Evolutionary conservation across 1,284 basidiomycete genomes (phyloP).

Genomic region (Fomes fomentarius): DNA sequence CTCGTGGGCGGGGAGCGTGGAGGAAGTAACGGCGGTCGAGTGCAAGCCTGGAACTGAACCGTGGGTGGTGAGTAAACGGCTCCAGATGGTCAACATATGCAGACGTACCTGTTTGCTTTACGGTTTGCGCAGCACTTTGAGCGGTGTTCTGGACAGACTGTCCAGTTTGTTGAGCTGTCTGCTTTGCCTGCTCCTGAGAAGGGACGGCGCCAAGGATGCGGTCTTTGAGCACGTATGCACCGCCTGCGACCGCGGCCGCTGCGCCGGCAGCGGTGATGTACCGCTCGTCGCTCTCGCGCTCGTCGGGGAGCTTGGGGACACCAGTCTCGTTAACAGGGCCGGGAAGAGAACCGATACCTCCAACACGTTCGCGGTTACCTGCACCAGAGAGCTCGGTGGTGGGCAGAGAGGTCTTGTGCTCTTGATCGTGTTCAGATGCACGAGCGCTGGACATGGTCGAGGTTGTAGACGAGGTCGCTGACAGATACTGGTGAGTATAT

Average conservation of each 20-base stretch:
- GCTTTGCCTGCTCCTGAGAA: neutral
- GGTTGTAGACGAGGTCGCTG: constrained; percentile 12
- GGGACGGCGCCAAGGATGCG: neutral
- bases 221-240: constrained; percentile 17
- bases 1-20: constrained; percentile 26
- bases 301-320: constrained; percentile 46
- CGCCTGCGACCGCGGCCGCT: constrained; percentile 10
- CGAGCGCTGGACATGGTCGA: constrained; percentile 21
- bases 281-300: constrained; percentile 23
- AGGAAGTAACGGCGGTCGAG: constrained; percentile 16
- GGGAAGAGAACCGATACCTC: constrained; percentile 44
- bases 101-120: constrained; percentile 8
- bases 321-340: constrained; percentile 38
- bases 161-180: neutral
- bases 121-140: neutral
- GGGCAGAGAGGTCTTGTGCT: constrained; percentile 31
- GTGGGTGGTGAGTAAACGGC: neutral
- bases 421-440: constrained; percentile 31
- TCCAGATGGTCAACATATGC: too few relatives aligned
- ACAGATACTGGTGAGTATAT: neutral
- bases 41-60: neutral
- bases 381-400: constrained; percentile 34
- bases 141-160: neutral
- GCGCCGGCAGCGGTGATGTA: constrained; percentile 17
- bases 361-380: constrained; percentile 29